Evolutionary conservation across 2,329 filamentous ascomycete genomes (phyloP), one percentile per base, ranked within the genome.

Genomic region (Trichoderma koningii): DNA sequence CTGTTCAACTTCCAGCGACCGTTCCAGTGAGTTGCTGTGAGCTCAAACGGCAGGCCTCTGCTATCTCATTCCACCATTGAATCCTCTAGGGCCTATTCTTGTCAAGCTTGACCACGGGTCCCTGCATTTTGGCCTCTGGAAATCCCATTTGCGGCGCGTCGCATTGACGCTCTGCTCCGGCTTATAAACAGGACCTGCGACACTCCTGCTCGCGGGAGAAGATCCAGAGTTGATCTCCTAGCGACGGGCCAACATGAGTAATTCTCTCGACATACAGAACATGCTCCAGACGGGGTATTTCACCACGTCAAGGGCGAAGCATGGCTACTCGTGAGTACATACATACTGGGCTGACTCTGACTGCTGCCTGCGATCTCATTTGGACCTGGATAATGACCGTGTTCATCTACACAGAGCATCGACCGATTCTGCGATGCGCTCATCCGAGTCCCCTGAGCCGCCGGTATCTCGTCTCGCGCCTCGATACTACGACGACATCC

Each of bases 221-320:
- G 28, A 52, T 34, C 28, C 30, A 19, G 50, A 30, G 34, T 50
- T n/a, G 3, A 52, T 5, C 10, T 14, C 26, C 17, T 48, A 12
- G 34, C 55, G 28, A 50, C 42, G 21, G 14, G n/a, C 64, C 74
- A 79, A 69, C 55, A 83, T 82, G 81, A 77, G 75, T 64, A 78
- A 80, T 64, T 73, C 74, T 63, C 70, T 78, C 61, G 77, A 82
- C 68, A 78, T 84, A 45, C 75, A 82, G 50, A 76, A 77, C 67
- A 73, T 83, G 67, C 76, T 85, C 44, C 74, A 79, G 68, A 81
- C 80, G 69, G 83, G 83, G 62, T 82, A 80, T 65, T 85, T 82
- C 72, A 81, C 76, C 68, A 82, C 81, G 38, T 78, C 81, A 9
- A 78, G 82, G 68, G 76, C 78, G 44, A 75, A 71, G 63, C 74